Base-by-base conservation (phyloP, 2,329 filamentous ascomycete species). In the Blastomyces percursus region DNA sequence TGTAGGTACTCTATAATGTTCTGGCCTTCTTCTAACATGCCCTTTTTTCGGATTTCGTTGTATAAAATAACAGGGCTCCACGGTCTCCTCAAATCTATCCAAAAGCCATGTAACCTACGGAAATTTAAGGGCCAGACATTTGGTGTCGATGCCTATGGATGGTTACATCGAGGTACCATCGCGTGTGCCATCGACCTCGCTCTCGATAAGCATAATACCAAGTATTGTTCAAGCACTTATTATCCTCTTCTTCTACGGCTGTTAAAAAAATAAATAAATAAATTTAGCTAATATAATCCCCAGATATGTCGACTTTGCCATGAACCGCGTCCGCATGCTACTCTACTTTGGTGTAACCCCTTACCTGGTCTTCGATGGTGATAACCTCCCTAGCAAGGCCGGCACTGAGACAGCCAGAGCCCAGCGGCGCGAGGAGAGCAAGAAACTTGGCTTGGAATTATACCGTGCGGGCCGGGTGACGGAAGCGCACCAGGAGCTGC, bases 81-180 rank as follows among this genome's bases (percentile, higher is more conserved):
- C 42, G 91, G 91, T 46, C 82, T 97, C 64, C 85, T 99, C 65
- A 97, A 97, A 77, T 97, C 94, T 55, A 97, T 99, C 61, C 94
- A 99, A 64, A 91, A 89, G 71, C 89, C 89, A 71, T 89, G 85
- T 59, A 89, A 90, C 69, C 81, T 99, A 64, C 95, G 91, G 73
- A 91, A 91, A 71, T 96, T 89, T 75, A 79, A 84, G 14, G 94
- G 93, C 60, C 87, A 96, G 76, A 96, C 89, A 1, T 83, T 99
- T 56, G 95, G 89, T n/a, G 87, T 99, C 44, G 94, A 99, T 75
- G 93, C 89, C 63, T 99, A 99, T 81, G 94, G 93, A 73, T 99
- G 95, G 94, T 86, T 99, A 62, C 94, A 99, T 76, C 88, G 94
- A 68, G 95, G 92, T 61, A 91, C 91, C 56, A 87, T 95, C 67